Evolutionary conservation across 2,329 filamentous ascomycete species (phyloP).

Genomic region (Exophiala viscosa): DNA sequence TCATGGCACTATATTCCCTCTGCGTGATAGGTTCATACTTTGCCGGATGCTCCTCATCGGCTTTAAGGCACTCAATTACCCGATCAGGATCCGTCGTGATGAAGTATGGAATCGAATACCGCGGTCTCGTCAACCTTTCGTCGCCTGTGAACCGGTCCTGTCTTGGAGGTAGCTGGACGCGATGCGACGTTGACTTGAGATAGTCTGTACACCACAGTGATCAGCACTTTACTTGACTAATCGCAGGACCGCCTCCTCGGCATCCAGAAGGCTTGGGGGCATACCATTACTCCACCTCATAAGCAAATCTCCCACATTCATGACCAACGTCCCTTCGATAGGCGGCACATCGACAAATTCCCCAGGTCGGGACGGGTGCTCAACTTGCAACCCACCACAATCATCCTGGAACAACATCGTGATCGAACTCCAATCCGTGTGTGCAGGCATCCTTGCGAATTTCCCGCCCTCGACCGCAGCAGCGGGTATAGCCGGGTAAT

Average conservation of each 20-base stretch:
- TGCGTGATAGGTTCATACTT: constrained; percentile 52
- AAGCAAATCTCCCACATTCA: constrained; percentile 51
- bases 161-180: constrained; percentile 47
- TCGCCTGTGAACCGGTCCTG: constrained; percentile 38
- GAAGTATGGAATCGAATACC: constrained; percentile 62
- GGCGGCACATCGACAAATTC: constrained; percentile 42
- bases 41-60: constrained; percentile 40
- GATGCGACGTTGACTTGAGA: constrained; percentile 53
- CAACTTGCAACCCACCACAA: constrained; percentile 50
- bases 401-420: constrained; percentile 56
- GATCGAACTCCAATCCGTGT: constrained; percentile 54
- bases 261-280: too few species aligned
- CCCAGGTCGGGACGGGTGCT: constrained; percentile 39
- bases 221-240: too few species aligned
- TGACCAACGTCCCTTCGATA: constrained; percentile 39
- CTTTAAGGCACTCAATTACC: constrained; percentile 51
- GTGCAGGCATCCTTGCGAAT: constrained; percentile 49
- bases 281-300: constrained; percentile 51
- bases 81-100: constrained; percentile 49
- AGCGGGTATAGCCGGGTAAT: constrained; percentile 53
- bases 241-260: too few species aligned
- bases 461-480: constrained; percentile 40
- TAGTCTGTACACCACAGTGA: constrained; percentile 34
- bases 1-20: constrained; percentile 37
- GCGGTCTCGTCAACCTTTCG: constrained; percentile 45